These are phyloP conservation scores for Scleroderma bovista DNA, from an alignment of 768 basidiomycete genomes.

Conservation along the genomic window DNA sequence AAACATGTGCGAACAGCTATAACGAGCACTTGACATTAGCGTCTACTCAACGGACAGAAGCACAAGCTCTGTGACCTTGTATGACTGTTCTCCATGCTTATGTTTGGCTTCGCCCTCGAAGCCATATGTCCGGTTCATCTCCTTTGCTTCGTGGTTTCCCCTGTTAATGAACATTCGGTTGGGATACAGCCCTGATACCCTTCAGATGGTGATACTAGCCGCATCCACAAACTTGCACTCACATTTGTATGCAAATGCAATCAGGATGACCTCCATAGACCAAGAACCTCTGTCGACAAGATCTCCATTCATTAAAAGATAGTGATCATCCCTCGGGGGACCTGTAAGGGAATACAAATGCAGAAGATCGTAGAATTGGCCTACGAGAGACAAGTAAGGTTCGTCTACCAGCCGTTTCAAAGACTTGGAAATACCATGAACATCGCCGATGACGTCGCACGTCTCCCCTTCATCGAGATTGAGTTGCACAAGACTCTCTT, in stretches of 20 bases:
- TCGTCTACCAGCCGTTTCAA: neutral
- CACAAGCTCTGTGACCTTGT: constrained; percentile 53
- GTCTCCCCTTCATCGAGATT: constrained; percentile 70
- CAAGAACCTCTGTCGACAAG: constrained; percentile 97
- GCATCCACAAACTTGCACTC: constrained; percentile 21
- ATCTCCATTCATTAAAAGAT: constrained; percentile 89
- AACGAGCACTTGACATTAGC: neutral
- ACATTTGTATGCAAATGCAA: constrained; percentile 96
- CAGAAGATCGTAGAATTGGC: constrained; percentile 92
- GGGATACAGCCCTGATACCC: constrained; percentile 79
- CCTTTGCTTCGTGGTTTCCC: constrained; percentile 94
- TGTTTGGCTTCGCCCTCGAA: constrained; percentile 96
- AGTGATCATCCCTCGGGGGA: constrained; percentile 79
- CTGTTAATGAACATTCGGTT: constrained; percentile 88
- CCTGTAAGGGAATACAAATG: constrained; percentile 85
- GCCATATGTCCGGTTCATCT: constrained; percentile 94
- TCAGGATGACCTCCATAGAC: constrained; percentile 89
- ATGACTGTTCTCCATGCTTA: constrained; percentile 93
- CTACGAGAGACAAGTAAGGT: constrained; percentile 32
- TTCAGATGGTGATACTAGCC: constrained; percentile 8
- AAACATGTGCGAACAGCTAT: constrained; percentile 91
- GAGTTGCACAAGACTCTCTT: constrained; percentile 78
- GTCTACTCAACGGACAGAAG: neutral
- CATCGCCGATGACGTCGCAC: constrained; percentile 93
- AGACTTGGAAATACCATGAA: constrained; percentile 59